Base-by-base conservation (phyloP, 305 asterid species). In the Solanum hybrid region DNA sequence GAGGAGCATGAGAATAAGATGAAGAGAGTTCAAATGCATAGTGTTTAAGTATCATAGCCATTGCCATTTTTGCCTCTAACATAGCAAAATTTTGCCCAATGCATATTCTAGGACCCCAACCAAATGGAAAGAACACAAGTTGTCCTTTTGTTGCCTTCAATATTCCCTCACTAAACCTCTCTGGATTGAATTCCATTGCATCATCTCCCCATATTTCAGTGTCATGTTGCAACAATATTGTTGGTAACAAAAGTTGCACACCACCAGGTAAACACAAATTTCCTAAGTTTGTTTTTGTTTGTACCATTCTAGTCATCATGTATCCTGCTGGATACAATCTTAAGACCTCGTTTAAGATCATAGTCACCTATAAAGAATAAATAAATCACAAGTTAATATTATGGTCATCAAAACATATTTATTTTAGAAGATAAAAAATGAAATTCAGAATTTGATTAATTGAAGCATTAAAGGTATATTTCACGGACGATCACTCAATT, bases 261-360 rank as follows among this genome's bases (percentile, higher is more conserved):
- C 94, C 97, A 0, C 91, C 94, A 0, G 99, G 98, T 17, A 96
- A 51, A n/a, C 76, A 87, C 11, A 90, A 12, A 3, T 93, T 78
- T 10, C 96, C 95, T 1, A 95, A 17, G 4, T 85, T 77, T 5
- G 94, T 92, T 85, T 92, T 93, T 73, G 89, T 69, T 9, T 86
- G 78, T 36, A 89, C 60, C 42, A 80, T 78, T 42, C 97, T 91
- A 66, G 72, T 14, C 3, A 91, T 69, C 90, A 91, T 78, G 19
- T 90, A 29, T 32, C 32, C 94, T 1, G 97, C 94, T 26, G 99
- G 93, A 90, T 96, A 96, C 35, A 96, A 64, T 91, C 99, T 92
- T 45, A 95, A 85, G 10, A 94, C 97, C 93, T 95, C 97, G 15
- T 94, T 42, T 24, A 95, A 90, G 56, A 95, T 94, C 95, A 95